These are phyloP conservation scores for Penicillium hesseltinei DNA, from an alignment of 2,329 filamentous ascomycete species.

Conservation along the genomic window DNA sequence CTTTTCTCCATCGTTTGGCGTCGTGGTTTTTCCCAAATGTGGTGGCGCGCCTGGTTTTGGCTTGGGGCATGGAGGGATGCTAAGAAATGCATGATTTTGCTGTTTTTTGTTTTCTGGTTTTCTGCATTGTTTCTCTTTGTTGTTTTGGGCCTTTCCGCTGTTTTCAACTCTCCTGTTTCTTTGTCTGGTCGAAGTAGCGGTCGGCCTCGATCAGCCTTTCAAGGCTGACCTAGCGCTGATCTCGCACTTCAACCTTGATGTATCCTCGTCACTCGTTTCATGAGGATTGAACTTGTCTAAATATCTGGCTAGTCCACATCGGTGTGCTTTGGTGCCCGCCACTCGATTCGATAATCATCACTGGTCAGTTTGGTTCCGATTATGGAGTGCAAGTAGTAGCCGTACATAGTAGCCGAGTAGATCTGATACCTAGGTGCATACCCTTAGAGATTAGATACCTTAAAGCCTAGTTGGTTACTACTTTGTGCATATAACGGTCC, in stretches of 20 bases:
- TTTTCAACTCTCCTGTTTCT: conserved; percentile 1
- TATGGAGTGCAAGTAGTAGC: not conserved
- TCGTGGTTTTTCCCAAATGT: conserved; percentile 20
- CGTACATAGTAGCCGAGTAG: not conserved
- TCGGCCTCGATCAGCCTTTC: not conserved
- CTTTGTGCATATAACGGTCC: not conserved
- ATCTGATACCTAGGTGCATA: not conserved
- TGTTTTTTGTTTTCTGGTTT: not conserved
- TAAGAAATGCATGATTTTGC: conserved; percentile 12
- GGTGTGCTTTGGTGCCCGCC: not conserved
- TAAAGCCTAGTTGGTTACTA: not conserved
- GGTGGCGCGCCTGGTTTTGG: conserved; percentile 13
- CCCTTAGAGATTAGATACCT: not conserved
- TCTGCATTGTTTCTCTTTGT: not conserved
- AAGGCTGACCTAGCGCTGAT: not conserved
- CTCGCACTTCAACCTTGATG: not conserved
- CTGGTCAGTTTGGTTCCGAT: not conserved
- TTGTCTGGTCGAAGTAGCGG: not conserved
- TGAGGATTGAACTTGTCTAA: not conserved
- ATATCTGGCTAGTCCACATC: not conserved
- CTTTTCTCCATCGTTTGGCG: conserved; percentile 25
- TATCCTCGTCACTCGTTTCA: not conserved
- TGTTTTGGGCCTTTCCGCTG: not conserved
- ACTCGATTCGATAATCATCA: not conserved
- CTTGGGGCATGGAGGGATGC: conserved; percentile 3